These are phyloP conservation scores for Cucumis sativus DNA, from an alignment of 306 rosid species.

Conservation along the genomic window Cucumber_9930_V3 NC_026661.2:11873001-11873500, in stretches of 20 bases:
- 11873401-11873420: background rate
- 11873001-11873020: background rate
- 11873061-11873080: background rate
- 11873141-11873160: background rate
- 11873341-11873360: conserved; percentile 4
- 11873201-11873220: conserved; percentile 47
- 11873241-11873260: conserved; percentile 56
- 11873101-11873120: background rate
- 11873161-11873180: conserved; percentile 61
- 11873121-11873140: background rate
- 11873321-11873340: conserved; percentile 27
- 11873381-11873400: background rate
- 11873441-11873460: background rate
- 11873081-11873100: background rate
- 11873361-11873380: background rate
- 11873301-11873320: conserved; percentile 56
- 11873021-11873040: background rate
- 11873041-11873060: background rate
- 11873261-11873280: conserved; percentile 46
- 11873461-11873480: background rate
- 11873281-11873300: conserved; percentile 89
- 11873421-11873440: background rate
- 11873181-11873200: conserved; percentile 58
- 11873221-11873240: conserved; percentile 48
- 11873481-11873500: background rate